Evolutionary conservation across 768 basidiomycete species (phyloP), one percentile per base, ranked within the genome.

Genomic region (Termitomyces eurrhizus): DNA sequence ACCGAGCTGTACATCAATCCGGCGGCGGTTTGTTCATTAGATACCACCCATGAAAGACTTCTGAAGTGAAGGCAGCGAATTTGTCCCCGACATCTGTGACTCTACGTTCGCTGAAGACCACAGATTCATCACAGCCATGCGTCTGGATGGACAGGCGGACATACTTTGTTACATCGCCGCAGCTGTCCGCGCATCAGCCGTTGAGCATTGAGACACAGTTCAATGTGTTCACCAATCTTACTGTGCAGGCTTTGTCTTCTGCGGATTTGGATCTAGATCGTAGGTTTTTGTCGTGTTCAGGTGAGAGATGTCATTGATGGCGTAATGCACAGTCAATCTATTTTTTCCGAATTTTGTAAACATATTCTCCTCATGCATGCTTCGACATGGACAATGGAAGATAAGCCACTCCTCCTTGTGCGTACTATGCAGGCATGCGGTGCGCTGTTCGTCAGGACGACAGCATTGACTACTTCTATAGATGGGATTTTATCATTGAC

Each of bases 201-300:
- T 41, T 46, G 44, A n/a, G 46, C 11, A 56, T 58, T 33, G 58
- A 52, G 45, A 48, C 61, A 8, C 21, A 1, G 11, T 33, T 32
- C 29, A 29, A 9, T 50, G 14, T 21, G 44, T 35, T 54, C 4
- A 4, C 16, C 26, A 54, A 26, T 41, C 60, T 29, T 32, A 7
- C 45, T 67, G 55, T 64, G 18, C 52, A 70, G 64, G 51, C 48
- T 68, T 69, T 68, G 67, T 60, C 71, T 21, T 57, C 77, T 70
- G 78, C 79, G 57, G 86, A 88, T 66, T 75, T 82, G 61, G 78
- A 81, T 59, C 75, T 82, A 36, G 86, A 85, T 65, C 74, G 87
- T 88, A 73, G 68, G 84, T 76, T 18, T 48, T 64, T 58, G 33
- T 29, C 39, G 33, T 49, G 18, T 29, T 46, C 46, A 36, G 14